Base-by-base conservation (phyloP, 192 early-diverging fungal species). In the Mortierella claussenii region DNA sequence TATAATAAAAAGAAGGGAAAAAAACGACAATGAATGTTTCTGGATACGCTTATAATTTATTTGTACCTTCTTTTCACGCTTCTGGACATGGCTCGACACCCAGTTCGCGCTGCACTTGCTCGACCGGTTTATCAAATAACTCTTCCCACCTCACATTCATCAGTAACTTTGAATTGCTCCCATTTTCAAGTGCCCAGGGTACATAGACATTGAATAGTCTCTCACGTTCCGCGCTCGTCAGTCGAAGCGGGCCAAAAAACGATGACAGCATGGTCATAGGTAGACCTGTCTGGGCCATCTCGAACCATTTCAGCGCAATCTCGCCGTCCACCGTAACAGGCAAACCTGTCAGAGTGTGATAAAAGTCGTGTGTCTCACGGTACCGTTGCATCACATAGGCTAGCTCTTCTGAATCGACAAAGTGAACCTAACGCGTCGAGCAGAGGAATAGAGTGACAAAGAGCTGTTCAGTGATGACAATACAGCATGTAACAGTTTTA, bases 361-460 rank as follows among this genome's bases (percentile, higher is more conserved):
- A 96, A 78, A 98, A 95, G 75, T 99, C 96, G 57, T 97, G 96
- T 33, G 91, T 91, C 84, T 99, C 91, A 23, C 97, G 88, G 68
- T 96, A 97, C 67, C 97, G 83, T 69, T 87, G 86, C 88, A 99
- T 92, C 55, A 99, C 92, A 68, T 96, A 99, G 6, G 95, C 96
- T 28, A 98, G 79, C 60, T 97, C 96, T 33, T 91, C 90, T 81
- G 93, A 92, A 55, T 94, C 89, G 20, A 99, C 92, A 79, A 91
- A 96, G 42, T 90, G 89, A 28, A 98, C 95, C 85, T 91, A 58
- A n/a, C n/a, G n/a, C n/a, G n/a, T n/a, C n/a, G n/a, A n/a, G n/a
- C n/a, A 31, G 15, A 37, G 13, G 31, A 13, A 32, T 4, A n/a
- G 23, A n/a, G 3, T 9, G 31, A 36, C 33, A 37, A 4, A 49